Conservation (phyloP, 2,329 filamentous ascomycete genomes). For the Phialophora tarda region DNA sequence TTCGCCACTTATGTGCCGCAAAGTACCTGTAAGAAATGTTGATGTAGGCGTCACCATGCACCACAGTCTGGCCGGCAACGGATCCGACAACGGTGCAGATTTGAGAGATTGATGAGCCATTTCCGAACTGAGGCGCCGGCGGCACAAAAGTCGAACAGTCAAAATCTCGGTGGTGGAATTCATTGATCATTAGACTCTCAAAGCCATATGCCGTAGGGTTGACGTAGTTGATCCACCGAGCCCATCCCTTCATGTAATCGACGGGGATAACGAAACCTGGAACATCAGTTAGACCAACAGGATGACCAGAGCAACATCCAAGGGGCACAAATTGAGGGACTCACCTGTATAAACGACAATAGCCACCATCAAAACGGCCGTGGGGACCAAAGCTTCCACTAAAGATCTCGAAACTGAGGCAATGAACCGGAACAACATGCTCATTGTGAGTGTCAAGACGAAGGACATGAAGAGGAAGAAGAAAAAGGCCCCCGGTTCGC, state of each 20-base stretch:
- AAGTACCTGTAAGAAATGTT: slow-evolving; percentile 62
- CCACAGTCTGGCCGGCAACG: slow-evolving; percentile 56
- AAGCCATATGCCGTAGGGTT: slow-evolving; percentile 71
- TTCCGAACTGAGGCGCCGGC: slow-evolving; percentile 56
- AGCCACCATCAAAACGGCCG: slow-evolving; percentile 58
- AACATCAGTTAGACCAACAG: background rate
- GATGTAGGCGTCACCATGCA: slow-evolving; percentile 66
- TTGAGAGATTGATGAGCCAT: slow-evolving; percentile 69
- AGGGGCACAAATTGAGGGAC: background rate
- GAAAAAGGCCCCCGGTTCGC: slow-evolving; percentile 79
- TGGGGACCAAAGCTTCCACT: slow-evolving; percentile 62
- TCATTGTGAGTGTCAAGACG: slow-evolving; percentile 63
- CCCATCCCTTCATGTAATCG: slow-evolving; percentile 66
- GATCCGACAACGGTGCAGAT: slow-evolving; percentile 68
- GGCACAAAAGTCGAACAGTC: slow-evolving; percentile 59
- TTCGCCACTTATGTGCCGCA: slow-evolving; percentile 68
- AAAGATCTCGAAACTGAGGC: slow-evolving; percentile 73
- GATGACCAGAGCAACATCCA: background rate
- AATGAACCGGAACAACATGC: slow-evolving; percentile 70
- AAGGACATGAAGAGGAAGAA: slow-evolving; percentile 77
- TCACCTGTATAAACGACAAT: slow-evolving; percentile 67
- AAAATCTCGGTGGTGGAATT: slow-evolving; percentile 64
- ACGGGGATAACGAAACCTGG: slow-evolving; percentile 65
- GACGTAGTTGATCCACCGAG: slow-evolving; percentile 70
- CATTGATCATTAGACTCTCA: slow-evolving; percentile 63